Percentiles rank a stretch among this genome's conserved stretches.
Conservation (phyloP, 768 basidiomycete genomes). For the Plicaturopsis crispa region DNA sequence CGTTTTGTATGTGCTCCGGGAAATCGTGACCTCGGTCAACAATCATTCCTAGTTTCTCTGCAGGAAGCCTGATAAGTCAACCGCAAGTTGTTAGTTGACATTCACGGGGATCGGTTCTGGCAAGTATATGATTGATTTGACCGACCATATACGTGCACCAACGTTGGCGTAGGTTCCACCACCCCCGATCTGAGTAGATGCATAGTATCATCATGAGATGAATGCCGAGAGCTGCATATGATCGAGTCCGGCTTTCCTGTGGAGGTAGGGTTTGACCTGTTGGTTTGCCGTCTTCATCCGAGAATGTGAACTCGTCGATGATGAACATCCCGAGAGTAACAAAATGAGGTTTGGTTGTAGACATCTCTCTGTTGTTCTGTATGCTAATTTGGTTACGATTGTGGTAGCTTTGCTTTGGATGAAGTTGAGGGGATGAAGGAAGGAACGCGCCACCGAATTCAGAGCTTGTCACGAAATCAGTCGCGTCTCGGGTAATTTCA, state of each 20-base stretch:
- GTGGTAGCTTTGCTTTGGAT: too few species aligned
- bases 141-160: conserved; percentile 81
- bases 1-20: conserved; percentile 44
- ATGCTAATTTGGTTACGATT: too few species aligned
- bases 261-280: conserved; percentile 36
- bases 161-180: conserved; percentile 80
- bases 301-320: conserved; percentile 70
- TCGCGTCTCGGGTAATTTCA: too few species aligned
- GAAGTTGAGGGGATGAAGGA: too few species aligned
- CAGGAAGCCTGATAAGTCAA: conserved; percentile 45
- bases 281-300: conserved; percentile 46
- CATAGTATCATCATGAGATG: too few species aligned
- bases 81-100: not conserved
- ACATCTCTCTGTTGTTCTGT: too few species aligned
- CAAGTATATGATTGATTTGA: too few species aligned
- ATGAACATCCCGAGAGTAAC: conserved; percentile 88
- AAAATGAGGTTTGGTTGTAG: conserved; percentile 25
- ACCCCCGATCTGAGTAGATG: conserved; percentile 65
- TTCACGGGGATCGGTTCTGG: not conserved
- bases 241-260: conserved; percentile 33
- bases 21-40: conserved; percentile 80
- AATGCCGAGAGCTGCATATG: too few species aligned
- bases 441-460: too few species aligned
- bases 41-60: conserved; percentile 69
- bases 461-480: too few species aligned